Conservation (phyloP, 345 rosid species). For the Reutealis trisperma region DNA sequence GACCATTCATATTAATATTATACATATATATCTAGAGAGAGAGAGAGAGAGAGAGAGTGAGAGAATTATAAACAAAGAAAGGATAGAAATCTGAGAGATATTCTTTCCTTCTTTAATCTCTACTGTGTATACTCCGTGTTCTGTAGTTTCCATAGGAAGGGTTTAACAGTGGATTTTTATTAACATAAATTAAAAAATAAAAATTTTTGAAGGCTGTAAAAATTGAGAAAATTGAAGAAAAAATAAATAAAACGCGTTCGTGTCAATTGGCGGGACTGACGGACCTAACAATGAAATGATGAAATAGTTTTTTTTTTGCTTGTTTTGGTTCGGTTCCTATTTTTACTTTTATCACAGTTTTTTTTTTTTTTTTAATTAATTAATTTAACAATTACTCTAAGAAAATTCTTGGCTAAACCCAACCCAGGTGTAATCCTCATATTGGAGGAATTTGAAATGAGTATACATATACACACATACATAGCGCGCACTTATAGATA, state of each 20-base stretch:
- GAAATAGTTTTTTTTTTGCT: neutral
- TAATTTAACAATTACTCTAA: too few species aligned
- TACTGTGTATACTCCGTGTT: neutral
- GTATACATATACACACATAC: too few species aligned
- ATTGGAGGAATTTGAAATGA: too few species aligned
- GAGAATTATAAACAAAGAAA: neutral
- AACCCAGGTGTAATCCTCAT: too few species aligned
- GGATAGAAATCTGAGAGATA: neutral
- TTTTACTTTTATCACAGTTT: neutral
- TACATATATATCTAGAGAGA: too few species aligned
- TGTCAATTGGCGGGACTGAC: slow-evolving; percentile 38
- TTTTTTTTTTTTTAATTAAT: too few species aligned
- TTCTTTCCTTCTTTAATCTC: neutral
- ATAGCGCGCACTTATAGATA: too few species aligned
- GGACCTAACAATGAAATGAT: slow-evolving; percentile 22
- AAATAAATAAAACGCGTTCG: neutral
- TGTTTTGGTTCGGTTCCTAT: too few species aligned
- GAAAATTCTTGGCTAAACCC: too few species aligned
- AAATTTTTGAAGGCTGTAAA: neutral
- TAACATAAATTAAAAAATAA: neutral
- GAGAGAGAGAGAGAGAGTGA: too few species aligned
- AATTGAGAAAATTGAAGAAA: too few species aligned
- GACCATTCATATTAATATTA: slow-evolving; percentile 2
- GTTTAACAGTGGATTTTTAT: neutral
- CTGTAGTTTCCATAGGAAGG: neutral